Evolutionary conservation across 2,329 filamentous ascomycete genomes (phyloP).

Genomic region (Aspergillus viridinutans): DNA sequence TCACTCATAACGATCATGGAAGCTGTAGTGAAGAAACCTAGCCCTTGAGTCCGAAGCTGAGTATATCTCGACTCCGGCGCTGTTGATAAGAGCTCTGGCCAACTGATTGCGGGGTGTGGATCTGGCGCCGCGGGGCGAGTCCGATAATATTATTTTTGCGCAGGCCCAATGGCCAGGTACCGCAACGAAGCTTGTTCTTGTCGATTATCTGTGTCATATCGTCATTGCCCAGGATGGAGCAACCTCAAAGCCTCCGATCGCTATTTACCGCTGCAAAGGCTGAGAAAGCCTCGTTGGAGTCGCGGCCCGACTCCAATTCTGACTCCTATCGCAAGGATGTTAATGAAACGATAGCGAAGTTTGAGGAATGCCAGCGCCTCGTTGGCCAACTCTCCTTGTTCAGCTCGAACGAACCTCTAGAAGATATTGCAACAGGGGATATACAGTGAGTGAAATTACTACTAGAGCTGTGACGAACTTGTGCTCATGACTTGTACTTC

Average conservation of each 20-base stretch:
- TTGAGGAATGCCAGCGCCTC: constrained; percentile 67
- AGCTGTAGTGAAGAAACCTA: not conserved
- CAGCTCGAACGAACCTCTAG: constrained; percentile 81
- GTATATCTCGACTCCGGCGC: not conserved
- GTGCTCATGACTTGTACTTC: constrained; percentile 13
- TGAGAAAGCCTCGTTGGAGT: constrained; percentile 56
- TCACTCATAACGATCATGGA: not conserved
- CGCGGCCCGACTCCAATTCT: constrained; percentile 61
- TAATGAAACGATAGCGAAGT: constrained; percentile 61
- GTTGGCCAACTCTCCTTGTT: constrained; percentile 73
- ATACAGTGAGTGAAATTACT: constrained; percentile 56
- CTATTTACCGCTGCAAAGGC: constrained; percentile 54
- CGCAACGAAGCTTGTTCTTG: constrained; percentile 19
- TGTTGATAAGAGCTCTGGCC: not conserved
- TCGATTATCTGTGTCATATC: not conserved
- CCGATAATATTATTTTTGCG: constrained; percentile 12
- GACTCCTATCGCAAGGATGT: constrained; percentile 65
- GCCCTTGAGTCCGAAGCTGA: not conserved
- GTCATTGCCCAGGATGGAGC: constrained; percentile 36
- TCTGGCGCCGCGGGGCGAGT: constrained; percentile 10
- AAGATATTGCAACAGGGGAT: constrained; percentile 81
- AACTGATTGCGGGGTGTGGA: not conserved
- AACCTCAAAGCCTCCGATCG: constrained; percentile 52
- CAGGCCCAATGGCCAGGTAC: constrained; percentile 14
- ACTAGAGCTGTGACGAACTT: not conserved